phyloP scores from a whole-genome alignment of 768 basidiomycete species.

The Russula earlei region DNA sequence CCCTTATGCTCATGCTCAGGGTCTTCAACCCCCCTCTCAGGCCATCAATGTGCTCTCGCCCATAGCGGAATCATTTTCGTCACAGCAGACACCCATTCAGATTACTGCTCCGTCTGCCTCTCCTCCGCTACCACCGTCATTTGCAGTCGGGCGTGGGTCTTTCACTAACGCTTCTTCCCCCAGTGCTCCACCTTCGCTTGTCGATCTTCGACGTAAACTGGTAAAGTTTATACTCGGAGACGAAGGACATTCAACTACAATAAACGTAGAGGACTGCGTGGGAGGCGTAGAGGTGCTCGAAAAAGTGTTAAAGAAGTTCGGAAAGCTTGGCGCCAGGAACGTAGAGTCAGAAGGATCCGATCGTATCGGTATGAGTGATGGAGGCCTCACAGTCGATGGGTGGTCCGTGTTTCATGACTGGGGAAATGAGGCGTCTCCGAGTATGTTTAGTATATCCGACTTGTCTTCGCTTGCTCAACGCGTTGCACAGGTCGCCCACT shows the following conservation, averaged over 20 bases:
- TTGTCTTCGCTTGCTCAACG: background rate
- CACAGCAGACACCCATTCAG: slow-evolving; percentile 27
- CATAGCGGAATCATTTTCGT: slow-evolving; percentile 55
- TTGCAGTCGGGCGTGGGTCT: slow-evolving; percentile 51
- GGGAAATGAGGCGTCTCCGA: slow-evolving; percentile 40
- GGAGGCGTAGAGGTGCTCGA: slow-evolving; percentile 83
- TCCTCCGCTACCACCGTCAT: slow-evolving; percentile 26
- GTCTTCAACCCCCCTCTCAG: slow-evolving; percentile 36
- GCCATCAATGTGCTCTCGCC: slow-evolving; percentile 49
- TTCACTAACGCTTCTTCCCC: slow-evolving; percentile 41
- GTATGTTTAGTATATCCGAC: slow-evolving; percentile 30
- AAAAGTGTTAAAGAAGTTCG: slow-evolving; percentile 83
- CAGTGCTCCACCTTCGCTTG: slow-evolving; percentile 43
- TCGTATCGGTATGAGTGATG: slow-evolving; percentile 59
- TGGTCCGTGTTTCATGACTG: slow-evolving; percentile 78
- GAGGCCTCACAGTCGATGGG: slow-evolving; percentile 73
- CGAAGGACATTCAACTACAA: slow-evolving; percentile 60
- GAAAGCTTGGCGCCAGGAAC: slow-evolving; percentile 45
- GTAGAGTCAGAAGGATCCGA: slow-evolving; percentile 38
- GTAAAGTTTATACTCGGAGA: slow-evolving; percentile 86
- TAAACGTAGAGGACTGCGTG: slow-evolving; percentile 73
- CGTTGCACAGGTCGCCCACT: slow-evolving; percentile 52
- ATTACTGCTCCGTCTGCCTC: slow-evolving; percentile 39
- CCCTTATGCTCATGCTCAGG: slow-evolving; percentile 47
- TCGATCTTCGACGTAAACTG: slow-evolving; percentile 72